Evolutionary conservation across 2,329 filamentous ascomycete genomes (phyloP), one percentile per base, ranked within the genome.

Genomic region (Fusarium ambrosium): DNA sequence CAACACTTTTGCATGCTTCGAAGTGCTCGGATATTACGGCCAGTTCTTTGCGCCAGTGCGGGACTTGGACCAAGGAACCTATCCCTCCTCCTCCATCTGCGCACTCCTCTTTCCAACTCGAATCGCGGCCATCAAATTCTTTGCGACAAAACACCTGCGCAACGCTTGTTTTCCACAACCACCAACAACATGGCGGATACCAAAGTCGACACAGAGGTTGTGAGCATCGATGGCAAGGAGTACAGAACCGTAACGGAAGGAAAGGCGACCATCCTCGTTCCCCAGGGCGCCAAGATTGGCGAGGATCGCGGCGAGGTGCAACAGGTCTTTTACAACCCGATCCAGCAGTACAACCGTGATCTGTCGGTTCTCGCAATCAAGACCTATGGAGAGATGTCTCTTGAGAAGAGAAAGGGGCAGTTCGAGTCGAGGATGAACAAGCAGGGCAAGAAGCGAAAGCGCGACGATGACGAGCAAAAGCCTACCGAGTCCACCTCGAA

Each of bases 291-390:
- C 24, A 85, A 82, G 77, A 82, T 84, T 66, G 81, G 81, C 8
- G 83, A 87, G 66, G 89, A 90, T 78, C 86, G 89, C 69, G 89
- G 92, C 62, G 88, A 91, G 77, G 87, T 91, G 43, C 89, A 92
- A 77, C 93, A 96, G 78, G 97, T 99, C 66, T 99, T 99, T 81
- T 99, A 99, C 88, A 99, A 99, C 79, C 96, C 97, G 0, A 98
- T 99, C 64, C 97, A 99, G 82, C 97, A 99, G 81, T 99, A 98
- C 87, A 99, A 99, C 84, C 93, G 97, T 56, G 97, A 99, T 81
- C 85, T 99, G 75, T 98, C 95, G 70, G 94, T 98, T 29, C 89
- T 99, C 16, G 95, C 95, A 1, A 98, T 99, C 82, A 94, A 94
- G 80, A 93, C 94, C 0, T 98, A 96, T 81, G 94, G 94, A 1